phyloP scores from a whole-genome alignment of 352 stramenopile genomes.

The Pythium biforme region DNA sequence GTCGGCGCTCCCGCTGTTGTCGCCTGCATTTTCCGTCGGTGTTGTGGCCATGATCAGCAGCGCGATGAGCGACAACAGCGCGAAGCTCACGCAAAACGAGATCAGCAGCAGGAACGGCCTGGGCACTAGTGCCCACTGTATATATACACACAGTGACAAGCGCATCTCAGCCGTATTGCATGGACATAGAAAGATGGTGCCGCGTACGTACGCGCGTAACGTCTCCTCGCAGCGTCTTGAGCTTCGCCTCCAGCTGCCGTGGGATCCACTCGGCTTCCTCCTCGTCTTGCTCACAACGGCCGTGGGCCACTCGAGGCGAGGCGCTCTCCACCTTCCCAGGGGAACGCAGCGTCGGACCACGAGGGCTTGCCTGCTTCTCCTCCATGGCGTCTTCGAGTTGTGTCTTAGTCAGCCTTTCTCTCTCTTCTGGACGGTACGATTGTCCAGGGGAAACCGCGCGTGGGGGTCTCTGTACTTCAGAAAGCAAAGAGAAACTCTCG shows the following conservation, averaged over 20 bases:
- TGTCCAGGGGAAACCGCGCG: no score
- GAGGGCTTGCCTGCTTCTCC: neutral
- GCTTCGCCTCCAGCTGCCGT: conserved; percentile 14
- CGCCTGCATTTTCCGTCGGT: neutral
- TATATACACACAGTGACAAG: neutral
- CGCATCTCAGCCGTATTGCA: neutral
- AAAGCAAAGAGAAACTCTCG: no score
- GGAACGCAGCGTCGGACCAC: neutral
- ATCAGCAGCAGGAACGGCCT: conserved; percentile 29
- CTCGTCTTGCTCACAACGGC: neutral
- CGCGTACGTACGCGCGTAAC: conserved; percentile 7
- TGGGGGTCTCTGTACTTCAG: no score
- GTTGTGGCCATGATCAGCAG: conserved; percentile 22
- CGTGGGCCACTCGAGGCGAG: no score
- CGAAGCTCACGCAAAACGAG: conserved; percentile 31
- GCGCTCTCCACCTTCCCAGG: neutral
- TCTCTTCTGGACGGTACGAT: no score
- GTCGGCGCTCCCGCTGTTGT: neutral
- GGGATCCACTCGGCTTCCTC: neutral
- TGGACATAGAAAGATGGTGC: no score
- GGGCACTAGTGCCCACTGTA: conserved; percentile 30
- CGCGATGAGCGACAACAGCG: conserved; percentile 26
- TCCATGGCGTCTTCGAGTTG: neutral
- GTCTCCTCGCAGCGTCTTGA: neutral
- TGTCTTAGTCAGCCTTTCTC: no score